Conservation (phyloP, 768 basidiomycete genomes). For the Plicaturopsis crispa region DNA sequence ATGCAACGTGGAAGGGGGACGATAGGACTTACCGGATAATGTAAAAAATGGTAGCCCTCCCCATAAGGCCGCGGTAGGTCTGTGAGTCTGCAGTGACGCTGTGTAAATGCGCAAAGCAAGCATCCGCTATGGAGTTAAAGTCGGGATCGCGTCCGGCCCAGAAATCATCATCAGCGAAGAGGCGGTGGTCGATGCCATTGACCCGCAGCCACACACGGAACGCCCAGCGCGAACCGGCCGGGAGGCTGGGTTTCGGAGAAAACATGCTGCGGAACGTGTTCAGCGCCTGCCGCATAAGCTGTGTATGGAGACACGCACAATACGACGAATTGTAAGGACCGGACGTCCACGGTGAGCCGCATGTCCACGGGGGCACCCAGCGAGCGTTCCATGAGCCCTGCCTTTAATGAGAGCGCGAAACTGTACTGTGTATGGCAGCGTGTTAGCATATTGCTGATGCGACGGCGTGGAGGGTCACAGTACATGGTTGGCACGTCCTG, state of each 20-base stretch:
- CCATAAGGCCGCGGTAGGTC: constrained; percentile 48
- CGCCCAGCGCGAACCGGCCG: constrained; percentile 44
- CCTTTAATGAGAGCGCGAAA: constrained; percentile 24
- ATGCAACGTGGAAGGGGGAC: background rate
- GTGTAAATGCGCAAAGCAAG: constrained; percentile 45
- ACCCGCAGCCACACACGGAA: constrained; percentile 60
- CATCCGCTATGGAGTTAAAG: constrained; percentile 48
- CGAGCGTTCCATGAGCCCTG: constrained; percentile 24
- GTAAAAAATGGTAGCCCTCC: constrained; percentile 49
- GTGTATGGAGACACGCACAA: constrained; percentile 17
- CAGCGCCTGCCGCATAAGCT: no score
- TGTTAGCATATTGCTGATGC: no score
- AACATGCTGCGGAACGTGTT: constrained; percentile 39
- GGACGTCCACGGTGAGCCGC: constrained; percentile 21
- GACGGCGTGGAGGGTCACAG: no score
- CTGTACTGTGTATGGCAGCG: constrained; percentile 18
- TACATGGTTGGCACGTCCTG: no score
- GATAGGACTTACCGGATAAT: constrained; percentile 35
- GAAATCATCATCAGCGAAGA: constrained; percentile 58
- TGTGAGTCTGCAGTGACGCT: constrained; percentile 34
- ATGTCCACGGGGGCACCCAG: constrained; percentile 21
- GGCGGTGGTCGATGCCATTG: constrained; percentile 49
- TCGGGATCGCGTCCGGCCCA: constrained; percentile 65
- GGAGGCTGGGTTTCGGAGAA: constrained; percentile 50
- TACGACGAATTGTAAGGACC: constrained; percentile 23